Percentiles rank a stretch among this genome's conserved stretches.
Evolutionary conservation across 192 early-diverging fungal species (phyloP).

Genomic region (Umbelopsis ramanniana): DNA sequence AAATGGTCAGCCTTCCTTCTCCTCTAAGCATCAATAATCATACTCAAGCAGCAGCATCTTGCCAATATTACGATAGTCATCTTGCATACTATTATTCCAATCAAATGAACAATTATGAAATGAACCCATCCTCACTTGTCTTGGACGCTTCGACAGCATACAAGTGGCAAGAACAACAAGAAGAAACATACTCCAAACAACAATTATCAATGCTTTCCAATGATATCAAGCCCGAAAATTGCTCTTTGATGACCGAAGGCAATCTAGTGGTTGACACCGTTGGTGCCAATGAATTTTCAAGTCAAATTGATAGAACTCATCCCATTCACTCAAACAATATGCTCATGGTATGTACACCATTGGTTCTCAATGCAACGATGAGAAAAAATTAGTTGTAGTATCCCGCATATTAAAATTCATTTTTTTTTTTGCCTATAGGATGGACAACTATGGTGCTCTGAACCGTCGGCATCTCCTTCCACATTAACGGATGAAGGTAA

Average conservation of each 20-base stretch:
- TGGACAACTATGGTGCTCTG: not conserved
- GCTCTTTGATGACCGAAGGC: not conserved
- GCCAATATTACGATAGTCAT: not conserved
- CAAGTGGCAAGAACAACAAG: not conserved
- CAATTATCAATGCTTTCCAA: not conserved
- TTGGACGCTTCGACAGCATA: not conserved
- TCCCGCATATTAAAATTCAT: not conserved
- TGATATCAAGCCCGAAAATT: not conserved
- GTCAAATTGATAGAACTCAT: not conserved
- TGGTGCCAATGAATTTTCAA: not conserved
- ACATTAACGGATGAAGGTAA: constrained; percentile 14
- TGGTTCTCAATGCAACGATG: no score
- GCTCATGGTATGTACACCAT: not conserved
- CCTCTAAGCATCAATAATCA: not conserved
- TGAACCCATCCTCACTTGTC: not conserved
- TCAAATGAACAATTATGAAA: not conserved
- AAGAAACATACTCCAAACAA: not conserved
- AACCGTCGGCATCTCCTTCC: not conserved
- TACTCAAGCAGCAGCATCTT: not conserved
- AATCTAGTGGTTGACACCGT: not conserved
- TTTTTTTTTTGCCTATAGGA: not conserved
- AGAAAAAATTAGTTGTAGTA: no score
- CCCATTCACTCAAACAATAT: not conserved
- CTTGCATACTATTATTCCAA: not conserved
- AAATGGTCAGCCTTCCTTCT: no score